Base-by-base conservation (phyloP, 129 eudicot genomes). In the Escallonia rubra region DNA sequence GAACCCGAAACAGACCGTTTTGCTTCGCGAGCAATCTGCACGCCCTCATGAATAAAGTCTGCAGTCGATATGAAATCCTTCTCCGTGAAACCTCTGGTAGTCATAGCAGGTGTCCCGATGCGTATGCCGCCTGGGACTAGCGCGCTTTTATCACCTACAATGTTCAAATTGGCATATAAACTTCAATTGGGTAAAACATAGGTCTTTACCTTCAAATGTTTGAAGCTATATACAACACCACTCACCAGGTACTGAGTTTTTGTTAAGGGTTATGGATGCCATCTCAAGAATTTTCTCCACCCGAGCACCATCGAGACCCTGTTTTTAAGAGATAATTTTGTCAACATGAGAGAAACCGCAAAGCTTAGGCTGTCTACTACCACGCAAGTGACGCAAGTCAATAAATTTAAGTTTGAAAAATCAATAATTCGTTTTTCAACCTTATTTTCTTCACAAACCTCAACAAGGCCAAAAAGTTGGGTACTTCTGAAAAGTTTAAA, bases 81-180 rank as follows among this genome's bases (percentile, higher is more conserved):
- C 67, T 86, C 92, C 0, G 80, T 78, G 73, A 93, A 86, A 6
- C 98, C 95, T 70, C 98, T 79, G 60, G 98, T 93, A 0, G 98
- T 89, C 98, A 93, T 89, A 3, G 98, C 98, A 34, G 98, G 98
- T 8, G 98, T 54, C 10, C 98, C 98, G 10, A 92, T 80, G 23
- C 98, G 84, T 64, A 92, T 88, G 65, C 98, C 98, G 56, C 98
- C 98, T 3, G 98, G 98, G 61, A 92, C 96, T 54, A 86, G 81
- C 1, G 98, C 98, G 12, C 98, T 92, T 81, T 88, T 92, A 75
- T 92, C 98, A 12, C 98, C 98, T 92, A 64, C 3, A 7, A 15
- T 47, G 41, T 50, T 47, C 43, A 66, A 62, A 70, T 63, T 67
- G 64, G n/a, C 49, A 23, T 23, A 23, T 23, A 0, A 23, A 23